These are phyloP conservation scores for Trichoderma orchidacearum DNA, from an alignment of 495 filamentous ascomycete species.

Conservation along the genomic window DNA sequence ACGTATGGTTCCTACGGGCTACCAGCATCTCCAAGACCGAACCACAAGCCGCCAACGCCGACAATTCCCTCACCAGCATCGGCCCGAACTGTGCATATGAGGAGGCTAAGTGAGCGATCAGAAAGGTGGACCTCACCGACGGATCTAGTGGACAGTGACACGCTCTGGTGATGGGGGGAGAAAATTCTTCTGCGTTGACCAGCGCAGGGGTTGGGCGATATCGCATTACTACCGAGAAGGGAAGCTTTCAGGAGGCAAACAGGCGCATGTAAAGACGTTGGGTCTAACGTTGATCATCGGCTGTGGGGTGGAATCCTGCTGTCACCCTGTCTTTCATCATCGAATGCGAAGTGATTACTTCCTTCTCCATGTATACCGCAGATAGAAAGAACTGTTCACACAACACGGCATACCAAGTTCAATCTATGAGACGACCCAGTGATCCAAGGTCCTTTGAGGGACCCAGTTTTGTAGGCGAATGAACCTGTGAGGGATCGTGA, in stretches of 20 bases:
- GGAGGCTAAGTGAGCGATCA: background rate
- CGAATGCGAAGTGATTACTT: background rate
- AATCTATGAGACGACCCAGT: background rate
- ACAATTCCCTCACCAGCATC: background rate
- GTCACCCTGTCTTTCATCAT: background rate
- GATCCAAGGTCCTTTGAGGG: background rate
- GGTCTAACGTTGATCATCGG: background rate
- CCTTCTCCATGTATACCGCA: background rate
- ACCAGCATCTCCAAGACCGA: background rate
- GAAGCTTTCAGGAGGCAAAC: no score
- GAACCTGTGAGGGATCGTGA: background rate
- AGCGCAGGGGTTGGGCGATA: no score
- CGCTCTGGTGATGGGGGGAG: background rate
- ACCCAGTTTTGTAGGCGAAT: no score
- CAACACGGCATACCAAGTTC: background rate
- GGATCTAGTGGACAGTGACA: background rate
- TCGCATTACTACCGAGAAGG: no score
- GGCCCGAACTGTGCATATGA: background rate
- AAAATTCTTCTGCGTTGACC: no score
- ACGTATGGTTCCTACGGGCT: background rate
- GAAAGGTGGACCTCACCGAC: background rate
- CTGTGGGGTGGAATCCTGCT: background rate
- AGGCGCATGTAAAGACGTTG: background rate
- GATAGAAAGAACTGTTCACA: background rate
- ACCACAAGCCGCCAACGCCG: background rate